Evolutionary conservation across 371 early-diverging fungal genomes (phyloP).

Genomic region (Nematocida sp.): DNA sequence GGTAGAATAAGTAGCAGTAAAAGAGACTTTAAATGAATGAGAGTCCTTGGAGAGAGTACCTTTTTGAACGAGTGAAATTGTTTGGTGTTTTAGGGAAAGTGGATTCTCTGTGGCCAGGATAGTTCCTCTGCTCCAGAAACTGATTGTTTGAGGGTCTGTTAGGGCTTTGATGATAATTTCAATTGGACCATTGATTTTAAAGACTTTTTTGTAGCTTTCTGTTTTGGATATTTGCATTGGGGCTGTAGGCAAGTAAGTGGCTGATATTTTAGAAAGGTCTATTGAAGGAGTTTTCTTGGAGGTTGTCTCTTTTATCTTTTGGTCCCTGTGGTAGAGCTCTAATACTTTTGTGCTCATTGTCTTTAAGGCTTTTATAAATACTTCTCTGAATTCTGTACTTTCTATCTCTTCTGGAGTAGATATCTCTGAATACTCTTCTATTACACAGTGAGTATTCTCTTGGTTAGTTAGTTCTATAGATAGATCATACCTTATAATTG

Average conservation of each 20-base stretch:
- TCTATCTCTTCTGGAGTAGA: slow-evolving; percentile 6
- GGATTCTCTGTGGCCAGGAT: too few species aligned
- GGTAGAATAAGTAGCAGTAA: too few species aligned
- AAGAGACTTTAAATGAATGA: too few species aligned
- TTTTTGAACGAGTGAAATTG: too few species aligned
- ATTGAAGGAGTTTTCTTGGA: background rate
- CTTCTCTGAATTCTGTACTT: background rate
- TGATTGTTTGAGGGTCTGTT: background rate
- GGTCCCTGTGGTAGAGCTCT: background rate
- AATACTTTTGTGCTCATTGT: background rate
- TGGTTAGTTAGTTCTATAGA: background rate
- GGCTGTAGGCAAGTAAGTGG: background rate
- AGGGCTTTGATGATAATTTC: background rate
- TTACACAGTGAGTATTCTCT: background rate
- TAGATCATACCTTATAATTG: background rate
- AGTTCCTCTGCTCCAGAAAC: slow-evolving; percentile 4
- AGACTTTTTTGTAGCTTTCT: background rate
- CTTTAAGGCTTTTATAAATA: background rate
- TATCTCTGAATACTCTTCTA: background rate
- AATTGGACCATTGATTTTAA: background rate
- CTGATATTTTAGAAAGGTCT: background rate
- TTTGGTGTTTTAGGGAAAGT: too few species aligned
- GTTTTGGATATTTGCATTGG: background rate
- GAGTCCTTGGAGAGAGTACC: too few species aligned
- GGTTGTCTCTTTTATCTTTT: too few species aligned